Evolutionary conservation across 208 protist species (phyloP), one percentile per base, ranked within the genome.

Genomic region (Trypanosoma theileri): DNA sequence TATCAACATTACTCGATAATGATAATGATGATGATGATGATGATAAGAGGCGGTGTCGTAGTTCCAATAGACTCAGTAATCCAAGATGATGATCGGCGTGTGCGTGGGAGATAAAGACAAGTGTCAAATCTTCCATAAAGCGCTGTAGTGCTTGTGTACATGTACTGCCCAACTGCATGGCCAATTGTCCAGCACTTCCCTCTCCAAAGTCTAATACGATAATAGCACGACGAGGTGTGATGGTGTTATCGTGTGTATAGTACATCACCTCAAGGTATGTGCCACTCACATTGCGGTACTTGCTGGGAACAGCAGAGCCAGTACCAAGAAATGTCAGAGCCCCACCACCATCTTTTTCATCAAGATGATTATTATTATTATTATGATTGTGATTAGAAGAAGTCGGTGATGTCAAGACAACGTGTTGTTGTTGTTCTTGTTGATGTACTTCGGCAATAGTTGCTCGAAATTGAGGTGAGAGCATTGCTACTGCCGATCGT

Each of bases 61-160:
- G 75, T 0, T 71, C 70, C 10, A 96, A 71, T 10, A 96, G 65
- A 44, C 80, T 80, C 40, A 92, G 51, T 8, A 96, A 64, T 7
- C 91, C 91, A 19, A 96, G 75, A 71, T 96, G 88, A 63, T 96
- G 91, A 48, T 96, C 91, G 26, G 89, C 91, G 76, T 96, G 91
- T 16, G 75, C 82, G 76, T 96, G 91, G 1, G 91, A 96, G n/a
- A 96, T 93, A 55, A 92, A 96, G 0, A 96, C 66, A 40, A 94
- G 63, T 0, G 71, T 57, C 12, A 93, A 59, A 48, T 93, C 82
- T 13, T 71, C 53, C 22, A 91, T 54, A 63, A 89, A 87, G 16
- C 42, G 13, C 0, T 41, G 55, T 21, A 85, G 59, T 17, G 21
- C 66, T 26, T 64, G 62, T 10, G 57, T 59, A 21, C 70, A 74